phyloP scores from a whole-genome alignment of 2,329 filamentous ascomycete species.

The Aspergillus cejpii region DNA sequence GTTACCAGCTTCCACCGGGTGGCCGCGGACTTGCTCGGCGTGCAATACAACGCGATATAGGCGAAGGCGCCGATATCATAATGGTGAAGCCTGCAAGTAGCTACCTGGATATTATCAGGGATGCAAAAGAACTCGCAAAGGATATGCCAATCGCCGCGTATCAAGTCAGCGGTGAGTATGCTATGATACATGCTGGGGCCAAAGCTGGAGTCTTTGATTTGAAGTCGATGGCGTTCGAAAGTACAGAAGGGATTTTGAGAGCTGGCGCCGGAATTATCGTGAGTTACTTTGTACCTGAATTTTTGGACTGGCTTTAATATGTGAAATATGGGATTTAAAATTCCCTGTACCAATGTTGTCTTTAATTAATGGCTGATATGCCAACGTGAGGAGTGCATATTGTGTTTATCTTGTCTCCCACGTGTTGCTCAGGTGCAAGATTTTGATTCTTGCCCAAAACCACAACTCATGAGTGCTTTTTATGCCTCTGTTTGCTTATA shows the following conservation, averaged over 20 bases:
- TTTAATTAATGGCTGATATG: too few relatives aligned
- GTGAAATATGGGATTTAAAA: too few relatives aligned
- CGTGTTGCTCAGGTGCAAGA: too few relatives aligned
- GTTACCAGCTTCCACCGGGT: conserved; percentile 92
- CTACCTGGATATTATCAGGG: conserved; percentile 95
- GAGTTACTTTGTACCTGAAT: conserved; percentile 86
- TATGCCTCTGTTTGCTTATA: too few relatives aligned
- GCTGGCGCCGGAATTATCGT: conserved; percentile 90
- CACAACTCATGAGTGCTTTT: too few relatives aligned
- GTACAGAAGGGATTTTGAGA: conserved; percentile 84
- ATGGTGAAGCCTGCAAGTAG: conserved; percentile 98
- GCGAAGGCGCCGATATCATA: conserved; percentile 92
- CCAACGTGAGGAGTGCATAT: too few relatives aligned
- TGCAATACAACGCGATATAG: conserved; percentile 83
- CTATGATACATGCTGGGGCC: conserved; percentile 94
- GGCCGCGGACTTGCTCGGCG: conserved; percentile 85
- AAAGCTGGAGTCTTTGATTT: conserved; percentile 96
- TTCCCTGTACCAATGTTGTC: too few relatives aligned
- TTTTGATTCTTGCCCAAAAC: too few relatives aligned
- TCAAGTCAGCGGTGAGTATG: conserved; percentile 93
- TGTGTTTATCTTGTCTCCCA: too few relatives aligned
- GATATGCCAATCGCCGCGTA: conserved; percentile 93
- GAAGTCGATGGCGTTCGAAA: conserved; percentile 90
- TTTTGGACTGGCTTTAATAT: conserved; percentile 54
- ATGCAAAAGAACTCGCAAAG: conserved; percentile 87